These are phyloP conservation scores for Trypanosoma theileri DNA, from an alignment of 208 protist species.

Conservation along the genomic window DNA sequence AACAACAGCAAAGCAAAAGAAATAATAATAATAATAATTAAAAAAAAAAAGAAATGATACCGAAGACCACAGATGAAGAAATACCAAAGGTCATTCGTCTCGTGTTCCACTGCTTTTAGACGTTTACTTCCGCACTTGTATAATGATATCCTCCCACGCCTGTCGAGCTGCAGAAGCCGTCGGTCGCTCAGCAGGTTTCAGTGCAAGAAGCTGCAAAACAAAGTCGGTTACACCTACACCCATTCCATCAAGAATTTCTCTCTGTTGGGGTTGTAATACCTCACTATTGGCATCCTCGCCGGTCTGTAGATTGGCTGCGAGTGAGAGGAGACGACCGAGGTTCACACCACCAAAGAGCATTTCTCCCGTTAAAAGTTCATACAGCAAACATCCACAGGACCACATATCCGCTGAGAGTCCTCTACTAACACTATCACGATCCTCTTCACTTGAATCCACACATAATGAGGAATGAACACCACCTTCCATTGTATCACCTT, in stretches of 20 bases:
- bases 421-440: neutral
- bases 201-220: conserved; percentile 46
- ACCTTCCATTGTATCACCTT: conserved; percentile 1
- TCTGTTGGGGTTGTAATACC: conserved; percentile 30
- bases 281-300: neutral
- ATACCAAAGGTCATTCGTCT: neutral
- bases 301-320: conserved; percentile 14
- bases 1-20: too few species aligned
- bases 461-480: neutral
- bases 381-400: conserved; percentile 80
- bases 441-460: neutral
- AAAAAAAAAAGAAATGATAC: too few species aligned
- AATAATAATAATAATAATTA: too few species aligned
- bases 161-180: conserved; percentile 57
- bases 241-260: conserved; percentile 41
- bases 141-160: conserved; percentile 44
- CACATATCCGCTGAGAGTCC: conserved; percentile 83
- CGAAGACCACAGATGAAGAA: conserved; percentile 9
- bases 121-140: conserved; percentile 15
- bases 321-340: conserved; percentile 54
- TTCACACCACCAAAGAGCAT: conserved; percentile 78
- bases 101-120: neutral
- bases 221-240: conserved; percentile 57
- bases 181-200: conserved; percentile 65
- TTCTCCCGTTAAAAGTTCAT: conserved; percentile 79